Evolutionary conservation across 371 early-diverging fungal genomes (phyloP).

Genomic region (Mortierella sp.): DNA sequence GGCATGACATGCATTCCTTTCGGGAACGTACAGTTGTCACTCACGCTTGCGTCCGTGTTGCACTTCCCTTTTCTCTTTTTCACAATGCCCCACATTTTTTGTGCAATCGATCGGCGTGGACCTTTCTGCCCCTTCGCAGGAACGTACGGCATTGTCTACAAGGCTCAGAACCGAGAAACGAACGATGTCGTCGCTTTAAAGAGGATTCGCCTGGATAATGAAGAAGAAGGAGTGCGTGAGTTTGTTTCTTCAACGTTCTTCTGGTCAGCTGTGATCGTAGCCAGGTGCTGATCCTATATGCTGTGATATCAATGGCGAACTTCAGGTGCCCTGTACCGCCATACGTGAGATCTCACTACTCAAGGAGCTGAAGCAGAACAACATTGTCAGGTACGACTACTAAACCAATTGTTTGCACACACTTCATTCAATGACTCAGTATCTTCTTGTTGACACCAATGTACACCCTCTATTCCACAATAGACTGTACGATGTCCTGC

Average conservation of each 20-base stretch:
- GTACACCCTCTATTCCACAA: neutral
- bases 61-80: neutral
- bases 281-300: neutral
- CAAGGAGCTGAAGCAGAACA: constrained; percentile 93
- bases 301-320: neutral
- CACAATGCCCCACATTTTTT: neutral
- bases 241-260: neutral
- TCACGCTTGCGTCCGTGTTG: neutral
- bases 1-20: too few species aligned
- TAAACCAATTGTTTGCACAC: neutral
- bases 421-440: neutral
- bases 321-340: constrained; percentile 93
- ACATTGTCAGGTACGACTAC: constrained; percentile 83
- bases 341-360: constrained; percentile 98
- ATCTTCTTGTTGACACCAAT: neutral
- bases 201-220: constrained; percentile 95
- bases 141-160: constrained; percentile 97
- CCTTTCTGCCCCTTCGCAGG: constrained; percentile 58
- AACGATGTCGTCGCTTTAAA: constrained; percentile 98
- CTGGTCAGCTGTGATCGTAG: neutral
- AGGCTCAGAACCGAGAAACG: constrained; percentile 93
- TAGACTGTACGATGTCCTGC: constrained; percentile 94
- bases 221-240: constrained; percentile 87
- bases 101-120: neutral
- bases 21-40: neutral